Base-by-base conservation (phyloP, 2,329 filamentous ascomycete genomes). In the Cryphonectria carpinicola region DNA sequence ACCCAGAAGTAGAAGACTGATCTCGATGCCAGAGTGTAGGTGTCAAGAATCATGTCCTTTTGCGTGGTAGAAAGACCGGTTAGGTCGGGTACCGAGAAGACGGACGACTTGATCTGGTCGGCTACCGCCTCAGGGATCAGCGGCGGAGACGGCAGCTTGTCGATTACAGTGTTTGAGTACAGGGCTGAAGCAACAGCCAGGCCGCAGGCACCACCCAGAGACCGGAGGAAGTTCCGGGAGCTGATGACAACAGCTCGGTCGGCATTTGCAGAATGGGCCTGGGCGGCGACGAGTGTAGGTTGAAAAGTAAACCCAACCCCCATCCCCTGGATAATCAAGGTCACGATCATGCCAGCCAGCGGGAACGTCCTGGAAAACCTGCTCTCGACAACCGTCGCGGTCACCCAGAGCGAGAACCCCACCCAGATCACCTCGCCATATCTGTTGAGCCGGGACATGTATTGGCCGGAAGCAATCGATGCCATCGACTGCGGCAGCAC, bases 221-320 rank as follows among this genome's bases (percentile, higher is more conserved):
- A 86, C 10, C 89, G 85, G 71, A 90, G 82, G 76, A 91, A 91
- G 74, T 91, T 91, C 1, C 89, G 83, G 66, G 86, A 85, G 2
- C 87, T 88, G 49, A 90, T 90, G 28, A 90, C 85, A 1, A 91
- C 86, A 0, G 89, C 89, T 28, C 89, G 83, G 60, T 90, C 85
- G 0, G 84, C 79, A 75, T 88, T 88, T 1, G 82, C 80, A 32
- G 83, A 85, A 76, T 90, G 87, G 0, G 87, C 86, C 76, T 90
- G 88, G 19, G 87, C 77, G 1, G 88, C 89, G 6, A 90, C 83
- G 0, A 91, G 80, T 0, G 82, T 84, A 5, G 82, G 82, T 71
- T 84, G 82, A 67, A 84, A 83, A 35, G 80, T 78, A 70, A 81
- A 83, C 1, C 89, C 89, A 0, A 88, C 80, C 13, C 88, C 87